Percentiles rank a stretch among this genome's conserved stretches.
phyloP scores from a whole-genome alignment of 768 basidiomycete genomes.

The Tulasnella sp. region DNA sequence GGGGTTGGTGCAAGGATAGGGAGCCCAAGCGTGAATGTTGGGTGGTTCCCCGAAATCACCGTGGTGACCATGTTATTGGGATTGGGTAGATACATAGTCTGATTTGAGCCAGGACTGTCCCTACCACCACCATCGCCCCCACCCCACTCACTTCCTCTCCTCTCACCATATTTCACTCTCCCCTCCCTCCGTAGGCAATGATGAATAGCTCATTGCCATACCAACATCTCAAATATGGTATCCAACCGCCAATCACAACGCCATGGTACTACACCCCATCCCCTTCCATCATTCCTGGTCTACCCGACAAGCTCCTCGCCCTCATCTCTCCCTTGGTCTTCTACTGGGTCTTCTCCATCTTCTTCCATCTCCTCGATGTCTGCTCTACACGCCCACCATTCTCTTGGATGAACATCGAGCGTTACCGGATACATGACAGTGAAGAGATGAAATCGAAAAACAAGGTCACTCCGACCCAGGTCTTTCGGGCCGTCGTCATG shows the following conservation, averaged over 20 bases:
- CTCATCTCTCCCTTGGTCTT: constrained; percentile 63
- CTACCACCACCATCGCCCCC: background rate
- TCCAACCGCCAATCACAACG: background rate
- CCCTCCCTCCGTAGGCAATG: background rate
- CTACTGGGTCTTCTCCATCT: constrained; percentile 73
- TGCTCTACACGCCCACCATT: constrained; percentile 29
- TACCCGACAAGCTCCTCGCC: constrained; percentile 63
- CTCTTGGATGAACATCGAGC: constrained; percentile 64
- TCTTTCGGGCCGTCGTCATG: constrained; percentile 67
- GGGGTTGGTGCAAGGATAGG: too few relatives aligned
- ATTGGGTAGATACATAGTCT: too few relatives aligned
- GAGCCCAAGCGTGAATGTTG: too few relatives aligned
- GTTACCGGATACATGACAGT: constrained; percentile 80
- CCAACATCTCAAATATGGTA: background rate
- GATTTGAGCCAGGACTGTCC: background rate
- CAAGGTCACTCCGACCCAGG: constrained; percentile 55
- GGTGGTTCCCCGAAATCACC: too few relatives aligned
- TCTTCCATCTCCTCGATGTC: constrained; percentile 77
- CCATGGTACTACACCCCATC: constrained; percentile 32
- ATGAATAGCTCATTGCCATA: constrained; percentile 10
- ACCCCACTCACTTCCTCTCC: background rate
- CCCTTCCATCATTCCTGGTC: constrained; percentile 33
- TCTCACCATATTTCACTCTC: too few relatives aligned
- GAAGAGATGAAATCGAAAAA: constrained; percentile 66
- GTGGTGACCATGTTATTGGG: too few relatives aligned